Evolutionary conservation across 2,329 filamentous ascomycete genomes (phyloP), one percentile per base, ranked within the genome.

Genomic region (Alternaria sp.): DNA sequence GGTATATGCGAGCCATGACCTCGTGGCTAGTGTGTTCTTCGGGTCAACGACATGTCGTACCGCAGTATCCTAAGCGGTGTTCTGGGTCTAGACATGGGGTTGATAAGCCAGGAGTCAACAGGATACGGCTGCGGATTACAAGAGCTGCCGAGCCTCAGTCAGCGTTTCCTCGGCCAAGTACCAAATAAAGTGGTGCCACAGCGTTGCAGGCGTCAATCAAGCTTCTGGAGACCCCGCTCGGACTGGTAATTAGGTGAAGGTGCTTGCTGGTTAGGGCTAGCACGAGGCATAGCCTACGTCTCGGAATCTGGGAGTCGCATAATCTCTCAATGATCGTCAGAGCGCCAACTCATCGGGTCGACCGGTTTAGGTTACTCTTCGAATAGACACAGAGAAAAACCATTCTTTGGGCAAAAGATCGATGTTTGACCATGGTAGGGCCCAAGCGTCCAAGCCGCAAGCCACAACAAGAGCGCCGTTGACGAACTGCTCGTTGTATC

Each of bases 221-320:
- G 63, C 63, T 60, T 59, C 63, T 68, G 63, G 66, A 68, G 66
- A 64, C 71, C 64, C 70, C 69, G 69, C 69, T 65, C 69, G 58
- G 65, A 65, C 55, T 53, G 58, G 62, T 60, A 60, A 56, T 56
- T 64, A 58, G 64, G 60, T 69, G 54, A 65, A 36, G 49, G 52
- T 63, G 57, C 57, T 70, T 62, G 65, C 63, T 72, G 67, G 67
- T 62, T 70, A 66, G 60, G 62, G 63, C 62, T 63, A 70, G 60
- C 57, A 63, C 59, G 61, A 67, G 64, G 67, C 60, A 63, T 64
- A 63, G 60, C 62, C 59, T 64, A 62, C 60, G 59, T 65, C 57
- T 66, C 68, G 64, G 62, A 64, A 64, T 63, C 63, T 70, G 63
- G 59, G 54, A 57, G 58, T 51, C 61, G 60, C 64, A 62, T 45